These are phyloP conservation scores for Psidium guajava DNA, from an alignment of 345 rosid genomes.

Conservation along the genomic window DNA sequence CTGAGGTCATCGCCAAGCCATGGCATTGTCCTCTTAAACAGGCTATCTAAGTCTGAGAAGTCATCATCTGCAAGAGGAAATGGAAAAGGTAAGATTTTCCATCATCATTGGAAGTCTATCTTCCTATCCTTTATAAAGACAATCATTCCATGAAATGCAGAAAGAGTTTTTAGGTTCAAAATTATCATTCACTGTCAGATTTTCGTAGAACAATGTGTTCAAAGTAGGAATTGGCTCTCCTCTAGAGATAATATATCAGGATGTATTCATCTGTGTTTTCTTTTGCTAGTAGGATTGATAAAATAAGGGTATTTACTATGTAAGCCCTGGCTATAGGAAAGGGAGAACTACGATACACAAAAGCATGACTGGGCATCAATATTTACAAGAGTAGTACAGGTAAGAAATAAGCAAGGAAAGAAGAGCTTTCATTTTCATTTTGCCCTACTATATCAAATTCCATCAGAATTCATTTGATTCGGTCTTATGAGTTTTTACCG, in stretches of 20 bases:
- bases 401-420: not conserved
- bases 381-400: not conserved
- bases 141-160: not conserved
- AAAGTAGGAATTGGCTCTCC: not conserved
- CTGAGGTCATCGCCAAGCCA: slow-evolving; percentile 72
- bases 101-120: not conserved
- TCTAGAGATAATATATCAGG: not conserved
- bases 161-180: not conserved
- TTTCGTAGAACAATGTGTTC: not conserved
- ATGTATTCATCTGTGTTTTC: not conserved
- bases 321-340: not conserved
- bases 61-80: slow-evolving; percentile 52
- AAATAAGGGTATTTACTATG: not conserved
- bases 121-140: not conserved
- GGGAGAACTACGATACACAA: not conserved
- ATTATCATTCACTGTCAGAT: not conserved
- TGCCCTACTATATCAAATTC: not conserved
- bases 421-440: not conserved
- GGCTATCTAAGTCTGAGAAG: slow-evolving; percentile 51
- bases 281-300: not conserved
- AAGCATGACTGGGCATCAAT: not conserved
- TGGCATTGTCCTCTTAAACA: slow-evolving; percentile 81
- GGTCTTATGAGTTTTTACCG: slow-evolving; percentile 20
- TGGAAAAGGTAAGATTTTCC: not conserved
- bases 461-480: not conserved